Evolutionary conservation across 176 grass and related monocot species (phyloP), one percentile per base, ranked within the genome.

Genomic region (Carex cristatella): DNA sequence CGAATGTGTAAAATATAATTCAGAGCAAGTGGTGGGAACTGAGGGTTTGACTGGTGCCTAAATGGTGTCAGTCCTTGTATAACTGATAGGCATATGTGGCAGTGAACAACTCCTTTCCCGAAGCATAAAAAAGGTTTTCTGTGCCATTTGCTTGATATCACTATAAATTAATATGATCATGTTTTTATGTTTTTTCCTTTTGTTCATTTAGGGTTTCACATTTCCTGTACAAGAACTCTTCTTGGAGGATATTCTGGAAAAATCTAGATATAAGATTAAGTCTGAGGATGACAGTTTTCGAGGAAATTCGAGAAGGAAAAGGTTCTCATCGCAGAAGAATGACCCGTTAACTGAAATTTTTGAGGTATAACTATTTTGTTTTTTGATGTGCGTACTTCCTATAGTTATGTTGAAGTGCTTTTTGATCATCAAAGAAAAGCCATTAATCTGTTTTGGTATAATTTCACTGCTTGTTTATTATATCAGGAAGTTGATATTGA

Each of bases 191-290:
- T 92, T 86, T 56, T 75, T 77, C 59, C 7, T 59, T 84, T 79
- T 83, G 65, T 83, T 88, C 49, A 33, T 84, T 28, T 81, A 98
- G 95, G 95, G 95, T 11, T 94, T 94, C 78, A 98, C 95, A 60
- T 98, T 89, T 90, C 89, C 95, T 88, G 93, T 98, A 59, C 30
- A 83, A 30, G 95, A 98, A 86, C 79, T 91, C 23, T 94, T 94
- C 84, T 74, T 98, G 73, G 95, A 98, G 89, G 95, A 98, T 54
- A 78, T 93, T 78, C 81, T 98, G 40, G 93, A 94, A 86, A 98
- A 93, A 73, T 89, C 88, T 46, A 79, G 53, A 65, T 98, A 93
- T 88, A 93, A 86, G 70, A 94, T 98, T 81, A 93, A 87, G 61
- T 90, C 88, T 18, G 95, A 97, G 65, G 79, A 81, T 85, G 90